Conservation (phyloP, 2,329 filamentous ascomycete genomes). For the Calonectria fujianensis region DNA sequence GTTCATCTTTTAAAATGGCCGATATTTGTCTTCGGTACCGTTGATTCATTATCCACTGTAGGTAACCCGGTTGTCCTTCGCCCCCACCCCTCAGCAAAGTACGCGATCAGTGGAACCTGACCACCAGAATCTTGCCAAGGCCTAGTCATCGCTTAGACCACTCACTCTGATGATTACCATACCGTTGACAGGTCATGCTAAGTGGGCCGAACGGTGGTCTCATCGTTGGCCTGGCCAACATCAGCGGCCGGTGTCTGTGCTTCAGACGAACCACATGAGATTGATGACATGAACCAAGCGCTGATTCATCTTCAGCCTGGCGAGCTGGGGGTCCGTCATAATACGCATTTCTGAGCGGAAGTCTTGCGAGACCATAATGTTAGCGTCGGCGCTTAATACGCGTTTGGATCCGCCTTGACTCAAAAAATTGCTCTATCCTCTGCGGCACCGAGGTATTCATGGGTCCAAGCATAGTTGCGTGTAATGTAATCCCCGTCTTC, state of each 20-base stretch:
- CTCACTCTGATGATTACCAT: neutral
- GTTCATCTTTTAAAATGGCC: too few species aligned
- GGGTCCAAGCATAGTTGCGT: neutral
- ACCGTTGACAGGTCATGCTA: neutral
- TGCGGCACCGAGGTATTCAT: neutral
- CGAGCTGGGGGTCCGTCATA: neutral
- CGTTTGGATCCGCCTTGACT: neutral
- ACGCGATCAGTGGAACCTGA: neutral
- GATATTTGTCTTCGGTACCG: too few species aligned
- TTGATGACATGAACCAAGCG: neutral
- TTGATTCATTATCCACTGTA: too few species aligned
- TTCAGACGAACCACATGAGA: neutral
- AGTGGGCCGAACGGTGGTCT: conserved; percentile 1
- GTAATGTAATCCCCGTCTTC: conserved; percentile 1
- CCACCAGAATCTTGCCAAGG: neutral
- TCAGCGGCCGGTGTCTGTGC: neutral
- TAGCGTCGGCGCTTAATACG: conserved; percentile 1
- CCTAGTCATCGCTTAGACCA: neutral
- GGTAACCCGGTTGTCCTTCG: too few species aligned
- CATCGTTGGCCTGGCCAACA: conserved; percentile 12
- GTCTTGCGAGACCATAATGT: neutral
- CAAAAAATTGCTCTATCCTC: neutral
- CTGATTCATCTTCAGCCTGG: neutral
- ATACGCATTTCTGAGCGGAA: neutral
- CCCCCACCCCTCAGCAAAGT: neutral